Evolutionary conservation across 2,329 filamentous ascomycete species (phyloP), one percentile per base, ranked within the genome.

Genomic region (Escovopsis weberi): DNA sequence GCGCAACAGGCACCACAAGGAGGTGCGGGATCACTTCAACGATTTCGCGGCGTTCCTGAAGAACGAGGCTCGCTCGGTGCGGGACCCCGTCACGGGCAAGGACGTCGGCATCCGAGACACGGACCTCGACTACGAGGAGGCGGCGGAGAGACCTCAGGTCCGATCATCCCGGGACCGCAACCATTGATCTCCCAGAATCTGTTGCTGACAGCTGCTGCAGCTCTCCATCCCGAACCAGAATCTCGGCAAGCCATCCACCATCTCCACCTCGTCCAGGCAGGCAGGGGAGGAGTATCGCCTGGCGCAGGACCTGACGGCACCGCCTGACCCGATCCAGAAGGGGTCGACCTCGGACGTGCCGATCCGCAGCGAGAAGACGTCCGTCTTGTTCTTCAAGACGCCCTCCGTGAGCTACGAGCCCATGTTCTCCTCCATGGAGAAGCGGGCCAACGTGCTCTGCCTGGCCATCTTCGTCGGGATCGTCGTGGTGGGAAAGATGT

Each of bases 341-440:
- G 85, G 86, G 23, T 78, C 81, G 32, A 96, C 89, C 0, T 88
- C 85, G 26, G 91, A 96, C 61, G 87, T 96, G 1, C 91, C 91
- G 3, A 94, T 96, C 45, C 84, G 88, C 56, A 89, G 88, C 54
- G 89, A 96, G 58, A 95, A 91, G 72, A 96, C 91, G 4, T 95
- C 94, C 48, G 80, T 96, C 15, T 72, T 95, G 28, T 96, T 96
- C 62, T 89, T 95, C 60, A 89, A 91, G 12, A 96, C 89, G 0
- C 89, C 89, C 0, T 83, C 82, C 0, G 75, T 94, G 50, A 86
- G 81, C 65, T 94, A 86, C 56, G 85, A 94, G 60, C 86, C 88
- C 4, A 94, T 87, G 74, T 95, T 84, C 58, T 74, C 70, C 18
- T 62, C 75, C 11, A 61, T 95, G 45, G 86, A 96, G 62, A 75